These are phyloP conservation scores for Porcisia hertigi DNA, from an alignment of 208 protist genomes.

Conservation along the genomic window DNA sequence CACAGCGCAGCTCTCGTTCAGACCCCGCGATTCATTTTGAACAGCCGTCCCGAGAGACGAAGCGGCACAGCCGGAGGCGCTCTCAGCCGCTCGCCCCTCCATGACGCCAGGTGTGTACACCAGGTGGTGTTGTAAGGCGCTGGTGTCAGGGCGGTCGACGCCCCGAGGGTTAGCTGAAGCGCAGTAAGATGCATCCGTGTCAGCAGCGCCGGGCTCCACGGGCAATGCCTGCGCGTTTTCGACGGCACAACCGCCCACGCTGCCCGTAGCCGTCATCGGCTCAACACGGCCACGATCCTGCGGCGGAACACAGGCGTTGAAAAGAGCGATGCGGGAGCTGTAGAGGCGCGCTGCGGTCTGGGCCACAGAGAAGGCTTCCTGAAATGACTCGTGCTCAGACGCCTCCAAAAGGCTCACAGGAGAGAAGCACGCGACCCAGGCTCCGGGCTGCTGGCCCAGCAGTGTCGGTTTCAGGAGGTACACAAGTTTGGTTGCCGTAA, in stretches of 20 bases:
- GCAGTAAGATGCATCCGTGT: neutral
- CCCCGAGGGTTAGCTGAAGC: neutral
- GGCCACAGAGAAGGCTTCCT: conserved; percentile 72
- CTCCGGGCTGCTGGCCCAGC: conserved; percentile 59
- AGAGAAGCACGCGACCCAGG: conserved; percentile 75
- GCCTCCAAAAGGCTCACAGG: conserved; percentile 37
- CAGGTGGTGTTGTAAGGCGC: neutral
- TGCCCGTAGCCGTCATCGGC: neutral
- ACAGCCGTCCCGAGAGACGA: neutral
- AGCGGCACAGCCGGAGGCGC: neutral
- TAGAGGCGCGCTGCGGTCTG: conserved; percentile 55
- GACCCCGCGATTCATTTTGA: neutral
- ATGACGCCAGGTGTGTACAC: conserved; percentile 7
- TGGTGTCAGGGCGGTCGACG: neutral
- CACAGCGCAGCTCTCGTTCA: neutral
- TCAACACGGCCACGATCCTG: too few relatives aligned
- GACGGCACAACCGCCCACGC: neutral
- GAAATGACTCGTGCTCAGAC: conserved; percentile 59
- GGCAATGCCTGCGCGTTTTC: neutral
- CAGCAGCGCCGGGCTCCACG: neutral
- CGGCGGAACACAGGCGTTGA: neutral
- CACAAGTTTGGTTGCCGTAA: conserved; percentile 57
- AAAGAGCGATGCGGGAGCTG: conserved; percentile 44
- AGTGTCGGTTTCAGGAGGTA: conserved; percentile 76
- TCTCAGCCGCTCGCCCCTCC: neutral